Base-by-base conservation (phyloP, 2,329 filamentous ascomycete genomes). In the Clathrospora elynae region DNA sequence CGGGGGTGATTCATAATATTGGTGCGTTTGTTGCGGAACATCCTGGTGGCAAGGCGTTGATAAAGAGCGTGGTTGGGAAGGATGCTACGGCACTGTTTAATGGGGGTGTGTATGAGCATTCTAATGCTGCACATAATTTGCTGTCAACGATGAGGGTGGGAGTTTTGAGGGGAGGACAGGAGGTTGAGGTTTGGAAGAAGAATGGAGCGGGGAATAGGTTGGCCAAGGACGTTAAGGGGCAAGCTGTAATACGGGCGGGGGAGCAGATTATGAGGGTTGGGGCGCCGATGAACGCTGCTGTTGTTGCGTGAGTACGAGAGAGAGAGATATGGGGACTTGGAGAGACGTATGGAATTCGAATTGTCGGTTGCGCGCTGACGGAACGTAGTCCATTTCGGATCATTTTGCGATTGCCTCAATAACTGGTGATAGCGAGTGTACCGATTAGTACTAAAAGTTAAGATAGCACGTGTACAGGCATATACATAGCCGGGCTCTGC, bases 231-330 rank as follows among this genome's bases (percentile, higher is more conserved):
- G 86, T 83, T 10, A 78, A 82, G 30, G 89, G 88, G 19, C 78
- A 86, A 66, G 83, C 95, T 56, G 80, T 92, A 57, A 85, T 88
- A 52, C 32, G 26, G 18, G 88, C 89, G 54, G 90, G 89, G 33
- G 77, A 82, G 54, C 90, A 95, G 74, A 81, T 88, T 44, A 95
- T 90, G 51, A 88, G 88, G 71, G 81, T 92, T 33, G 75, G 81
- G 11, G 82, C 87, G 68, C 88, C 90, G 18, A 81, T 87, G 40
- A 82, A 85, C 48, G 90, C 84, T 55, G 90, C 90, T 46, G 87
- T 88, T 71, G 88, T 90, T 51, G 90, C 90, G 60, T 90, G 68
- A 57, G 10, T n/a, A n/a, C n/a, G n/a, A n/a, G n/a, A n/a, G n/a
- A n/a, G n/a, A n/a, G n/a, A n/a, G n/a, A n/a, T n/a, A n/a, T n/a